Percentiles rank a stretch among this genome's conserved stretches.
Conservation (phyloP, 1,139 yeast genomes). For the Debaryomycetaceae sp. region DNA sequence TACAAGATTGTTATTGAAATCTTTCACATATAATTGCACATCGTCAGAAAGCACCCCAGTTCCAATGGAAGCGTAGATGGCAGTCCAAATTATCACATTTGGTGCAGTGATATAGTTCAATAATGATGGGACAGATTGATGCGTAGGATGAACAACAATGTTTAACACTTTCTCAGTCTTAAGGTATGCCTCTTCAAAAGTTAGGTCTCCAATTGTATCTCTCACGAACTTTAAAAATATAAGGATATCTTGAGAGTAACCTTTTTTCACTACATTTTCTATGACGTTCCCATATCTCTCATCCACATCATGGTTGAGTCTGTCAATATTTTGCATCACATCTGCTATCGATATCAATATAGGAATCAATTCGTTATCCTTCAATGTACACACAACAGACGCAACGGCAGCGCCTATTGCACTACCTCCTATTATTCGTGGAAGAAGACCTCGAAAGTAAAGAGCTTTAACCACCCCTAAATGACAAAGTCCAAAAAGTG, state of each 20-base stretch:
- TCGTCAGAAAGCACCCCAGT: conserved; percentile 61
- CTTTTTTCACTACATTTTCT: conserved; percentile 65
- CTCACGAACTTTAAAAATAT: conserved; percentile 76
- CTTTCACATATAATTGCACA: conserved; percentile 67
- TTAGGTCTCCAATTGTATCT: conserved; percentile 74
- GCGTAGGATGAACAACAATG: conserved; percentile 86
- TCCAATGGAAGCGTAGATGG: conserved; percentile 70
- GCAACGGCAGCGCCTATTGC: conserved; percentile 95
- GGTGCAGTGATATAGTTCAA: conserved; percentile 93
- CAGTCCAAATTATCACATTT: conserved; percentile 88
- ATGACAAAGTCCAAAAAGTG: conserved; percentile 89
- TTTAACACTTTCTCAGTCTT: conserved; percentile 81
- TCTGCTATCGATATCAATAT: conserved; percentile 45
- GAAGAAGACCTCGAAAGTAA: conserved; percentile 68
- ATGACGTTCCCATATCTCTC: conserved; percentile 63
- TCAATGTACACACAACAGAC: conserved; percentile 70
- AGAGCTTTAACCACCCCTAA: conserved; percentile 87
- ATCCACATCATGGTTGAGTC: conserved; percentile 54
- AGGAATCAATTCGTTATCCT: conserved; percentile 53
- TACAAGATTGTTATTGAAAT: conserved; percentile 56
- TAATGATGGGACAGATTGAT: conserved; percentile 66
- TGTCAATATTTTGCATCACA: conserved; percentile 50
- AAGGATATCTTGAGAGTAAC: conserved; percentile 82
- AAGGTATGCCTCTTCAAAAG: conserved; percentile 91
- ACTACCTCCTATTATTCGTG: conserved; percentile 86